Conservation (phyloP, 371 early-diverging fungal genomes). For the Rhizopus sp. region DNA sequence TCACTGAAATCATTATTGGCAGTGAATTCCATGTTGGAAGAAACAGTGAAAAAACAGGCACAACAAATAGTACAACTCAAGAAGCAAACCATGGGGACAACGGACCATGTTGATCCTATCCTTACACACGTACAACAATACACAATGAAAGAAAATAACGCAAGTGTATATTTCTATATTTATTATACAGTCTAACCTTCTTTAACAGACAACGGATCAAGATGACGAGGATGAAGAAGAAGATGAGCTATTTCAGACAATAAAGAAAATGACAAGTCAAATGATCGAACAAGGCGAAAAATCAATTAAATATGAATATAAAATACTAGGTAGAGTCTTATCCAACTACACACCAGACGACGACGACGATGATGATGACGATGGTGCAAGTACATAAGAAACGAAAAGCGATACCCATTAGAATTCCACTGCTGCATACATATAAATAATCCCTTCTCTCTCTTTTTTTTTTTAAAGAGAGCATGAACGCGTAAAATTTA, state of each 20-base stretch:
- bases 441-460: neutral
- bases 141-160: constrained; percentile 1
- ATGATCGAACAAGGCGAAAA: constrained; percentile 46
- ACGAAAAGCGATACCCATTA: neutral
- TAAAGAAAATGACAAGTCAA: constrained; percentile 40
- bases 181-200: too few species aligned
- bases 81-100: constrained; percentile 18
- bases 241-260: constrained; percentile 37
- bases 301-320: constrained; percentile 43
- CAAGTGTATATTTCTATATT: neutral
- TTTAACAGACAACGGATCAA: neutral
- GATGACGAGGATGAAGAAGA: constrained; percentile 46
- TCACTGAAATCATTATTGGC: constrained; percentile 50
- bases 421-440: neutral
- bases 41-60: constrained; percentile 52
- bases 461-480: neutral
- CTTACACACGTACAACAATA: constrained; percentile 4
- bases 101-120: neutral
- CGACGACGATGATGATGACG: constrained; percentile 8
- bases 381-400: neutral
- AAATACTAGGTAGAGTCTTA: constrained; percentile 39
- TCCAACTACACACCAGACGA: constrained; percentile 27
- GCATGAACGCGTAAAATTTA: neutral
- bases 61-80: constrained; percentile 47
- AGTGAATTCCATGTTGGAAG: constrained; percentile 55